phyloP scores from a whole-genome alignment of 2,329 filamentous ascomycete species.

The Epichloe sibirici region DNA sequence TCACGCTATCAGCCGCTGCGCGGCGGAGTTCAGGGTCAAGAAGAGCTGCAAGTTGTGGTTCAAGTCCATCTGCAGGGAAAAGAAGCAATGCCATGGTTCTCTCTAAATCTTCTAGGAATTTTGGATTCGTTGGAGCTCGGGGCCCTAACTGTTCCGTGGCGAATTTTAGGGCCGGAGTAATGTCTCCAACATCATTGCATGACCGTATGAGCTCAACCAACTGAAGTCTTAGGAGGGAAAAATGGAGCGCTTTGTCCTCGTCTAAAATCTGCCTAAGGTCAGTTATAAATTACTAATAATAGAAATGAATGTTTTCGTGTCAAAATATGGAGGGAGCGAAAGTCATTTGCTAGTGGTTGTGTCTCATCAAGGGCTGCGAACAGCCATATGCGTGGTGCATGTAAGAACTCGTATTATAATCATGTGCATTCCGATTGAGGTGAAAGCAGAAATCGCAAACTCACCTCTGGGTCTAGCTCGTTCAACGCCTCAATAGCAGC shows the following conservation, averaged over 20 bases:
- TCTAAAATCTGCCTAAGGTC: constrained; percentile 64
- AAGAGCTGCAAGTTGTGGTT: constrained; percentile 62
- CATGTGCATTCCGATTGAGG: constrained; percentile 36
- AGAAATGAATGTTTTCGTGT: background rate
- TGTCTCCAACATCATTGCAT: constrained; percentile 59
- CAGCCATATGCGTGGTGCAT: constrained; percentile 99
- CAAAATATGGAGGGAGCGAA: constrained; percentile 2
- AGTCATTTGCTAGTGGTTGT: constrained; percentile 46
- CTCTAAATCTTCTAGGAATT: constrained; percentile 79
- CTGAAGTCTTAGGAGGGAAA: constrained; percentile 79
- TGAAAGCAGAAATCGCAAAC: constrained; percentile 18
- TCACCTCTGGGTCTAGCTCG: constrained; percentile 81
- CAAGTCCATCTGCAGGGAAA: constrained; percentile 69
- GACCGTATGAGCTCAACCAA: constrained; percentile 83
- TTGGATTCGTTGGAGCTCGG: constrained; percentile 66
- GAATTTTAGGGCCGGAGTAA: constrained; percentile 70
- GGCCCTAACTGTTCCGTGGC: constrained; percentile 80
- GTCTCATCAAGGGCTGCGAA: constrained; percentile 81
- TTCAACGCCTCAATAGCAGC: constrained; percentile 79
- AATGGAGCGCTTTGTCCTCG: constrained; percentile 70
- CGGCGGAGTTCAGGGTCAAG: constrained; percentile 69
- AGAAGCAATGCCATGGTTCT: constrained; percentile 86
- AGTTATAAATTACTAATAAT: background rate
- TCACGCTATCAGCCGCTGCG: constrained; percentile 77
- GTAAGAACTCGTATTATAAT: constrained; percentile 82